phyloP scores from a whole-genome alignment of 345 rosid species.

The Acer saccharum region DNA sequence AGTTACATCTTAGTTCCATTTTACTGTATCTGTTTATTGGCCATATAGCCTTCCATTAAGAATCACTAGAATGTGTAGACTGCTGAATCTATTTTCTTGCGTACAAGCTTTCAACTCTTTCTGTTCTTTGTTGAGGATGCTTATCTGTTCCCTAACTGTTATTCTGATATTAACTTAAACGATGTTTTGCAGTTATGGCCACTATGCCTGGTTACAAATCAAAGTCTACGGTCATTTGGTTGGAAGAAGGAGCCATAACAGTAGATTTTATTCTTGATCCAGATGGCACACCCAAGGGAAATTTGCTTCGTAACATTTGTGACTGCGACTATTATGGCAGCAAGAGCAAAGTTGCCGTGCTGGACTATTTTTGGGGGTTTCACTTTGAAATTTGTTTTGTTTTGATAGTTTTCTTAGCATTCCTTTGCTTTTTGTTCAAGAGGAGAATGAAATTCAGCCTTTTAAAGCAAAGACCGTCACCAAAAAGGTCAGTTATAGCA shows the following conservation, averaged over 20 bases:
- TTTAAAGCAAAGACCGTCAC: constrained; percentile 51
- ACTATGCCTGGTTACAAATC: constrained; percentile 70
- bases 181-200: constrained; percentile 56
- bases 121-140: not conserved
- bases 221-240: constrained; percentile 59
- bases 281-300: constrained; percentile 35
- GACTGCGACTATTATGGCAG: constrained; percentile 42
- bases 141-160: not conserved
- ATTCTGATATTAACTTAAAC: constrained; percentile 4
- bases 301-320: constrained; percentile 34
- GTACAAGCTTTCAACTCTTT: not conserved
- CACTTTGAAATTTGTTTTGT: constrained; percentile 51
- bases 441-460: constrained; percentile 49
- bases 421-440: constrained; percentile 55
- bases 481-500: constrained; percentile 31
- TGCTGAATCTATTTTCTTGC: not conserved
- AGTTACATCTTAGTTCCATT: not conserved
- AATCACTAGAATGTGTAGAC: not conserved
- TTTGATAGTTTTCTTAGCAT: constrained; percentile 45
- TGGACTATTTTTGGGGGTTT: constrained; percentile 37
- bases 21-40: not conserved
- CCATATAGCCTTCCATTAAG: not conserved
- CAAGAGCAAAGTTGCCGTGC: constrained; percentile 30
- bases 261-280: constrained; percentile 86
- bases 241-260: constrained; percentile 61